Evolutionary conservation across 2,329 filamentous ascomycete species (phyloP).

Genomic region (Colletotrichum tofieldiae): DNA sequence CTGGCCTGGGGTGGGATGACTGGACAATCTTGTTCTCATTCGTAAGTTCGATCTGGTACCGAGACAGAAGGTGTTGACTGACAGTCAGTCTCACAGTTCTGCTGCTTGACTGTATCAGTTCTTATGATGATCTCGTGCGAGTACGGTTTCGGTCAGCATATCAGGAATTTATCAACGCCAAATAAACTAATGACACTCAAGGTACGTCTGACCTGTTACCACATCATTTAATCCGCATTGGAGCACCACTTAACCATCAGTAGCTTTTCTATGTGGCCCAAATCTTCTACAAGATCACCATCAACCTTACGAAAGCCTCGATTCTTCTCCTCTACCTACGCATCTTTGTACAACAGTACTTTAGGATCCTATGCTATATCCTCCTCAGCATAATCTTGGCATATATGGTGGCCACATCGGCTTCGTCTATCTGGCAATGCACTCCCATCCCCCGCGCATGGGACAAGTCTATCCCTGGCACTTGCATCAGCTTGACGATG

Average conservation of each 20-base stretch:
- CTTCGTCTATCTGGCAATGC: conserved; percentile 66
- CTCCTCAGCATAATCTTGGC: conserved; percentile 59
- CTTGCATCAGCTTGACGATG: conserved; percentile 40
- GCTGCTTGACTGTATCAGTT: conserved; percentile 54
- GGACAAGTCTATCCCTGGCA: conserved; percentile 57
- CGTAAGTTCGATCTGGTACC: conserved; percentile 47
- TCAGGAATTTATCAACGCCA: conserved; percentile 51
- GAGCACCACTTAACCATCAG: not conserved
- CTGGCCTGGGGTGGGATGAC: conserved; percentile 59
- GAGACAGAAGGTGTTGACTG: not conserved
- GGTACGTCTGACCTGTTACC: conserved; percentile 43
- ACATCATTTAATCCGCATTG: not conserved
- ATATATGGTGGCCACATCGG: conserved; percentile 63
- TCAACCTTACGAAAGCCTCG: conserved; percentile 68
- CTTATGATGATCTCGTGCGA: conserved; percentile 59
- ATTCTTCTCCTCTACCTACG: conserved; percentile 69
- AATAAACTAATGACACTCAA: conserved; percentile 57
- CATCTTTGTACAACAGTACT: conserved; percentile 65
- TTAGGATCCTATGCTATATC: conserved; percentile 59
- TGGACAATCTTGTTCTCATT: conserved; percentile 60
- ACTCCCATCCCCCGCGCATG: conserved; percentile 59
- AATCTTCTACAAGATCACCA: conserved; percentile 68
- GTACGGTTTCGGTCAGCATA: conserved; percentile 61
- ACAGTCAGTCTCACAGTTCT: conserved; percentile 49
- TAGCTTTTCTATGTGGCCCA: conserved; percentile 68